A percentile compares a stretch with the other conserved stretches of the same genome.
Evolutionary conservation across 1,139 yeast genomes (phyloP).

Genomic region (Taphrina confusa): DNA sequence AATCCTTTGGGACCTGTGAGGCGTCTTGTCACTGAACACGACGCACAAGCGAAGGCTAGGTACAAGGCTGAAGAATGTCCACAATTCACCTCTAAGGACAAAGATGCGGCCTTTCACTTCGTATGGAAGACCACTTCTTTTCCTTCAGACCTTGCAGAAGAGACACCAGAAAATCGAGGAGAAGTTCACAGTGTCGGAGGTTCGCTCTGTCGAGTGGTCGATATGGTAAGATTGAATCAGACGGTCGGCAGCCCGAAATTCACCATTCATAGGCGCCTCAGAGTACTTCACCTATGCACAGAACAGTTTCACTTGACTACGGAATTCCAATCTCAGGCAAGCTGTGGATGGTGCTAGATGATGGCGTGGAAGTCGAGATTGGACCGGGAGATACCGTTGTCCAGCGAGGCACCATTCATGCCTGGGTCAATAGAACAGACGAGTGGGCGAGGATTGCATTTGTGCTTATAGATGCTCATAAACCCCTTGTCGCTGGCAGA

Average conservation of each 20-base stretch:
- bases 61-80: not conserved
- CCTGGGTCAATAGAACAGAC: not conserved
- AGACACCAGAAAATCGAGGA: not conserved
- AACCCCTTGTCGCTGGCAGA: not conserved
- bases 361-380: not conserved
- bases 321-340: not conserved
- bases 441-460: constrained; percentile 7
- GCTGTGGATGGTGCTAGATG: constrained; percentile 2
- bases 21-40: not conserved
- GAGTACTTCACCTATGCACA: not conserved
- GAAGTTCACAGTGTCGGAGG: not conserved
- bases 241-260: not conserved
- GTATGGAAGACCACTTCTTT: constrained; percentile 1
- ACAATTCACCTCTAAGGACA: not conserved
- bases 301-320: constrained; percentile 1
- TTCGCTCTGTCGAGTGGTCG: not conserved
- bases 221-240: not conserved
- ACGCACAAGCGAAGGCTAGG: not conserved
- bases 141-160: not conserved
- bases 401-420: constrained; percentile 2
- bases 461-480: not conserved
- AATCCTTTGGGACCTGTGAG: not conserved
- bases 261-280: not conserved
- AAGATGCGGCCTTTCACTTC: constrained; percentile 1
- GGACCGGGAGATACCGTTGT: not conserved